These are phyloP conservation scores for Teunomyces kruisii DNA, from an alignment of 805 yeast species.

Conservation along the genomic window DNA sequence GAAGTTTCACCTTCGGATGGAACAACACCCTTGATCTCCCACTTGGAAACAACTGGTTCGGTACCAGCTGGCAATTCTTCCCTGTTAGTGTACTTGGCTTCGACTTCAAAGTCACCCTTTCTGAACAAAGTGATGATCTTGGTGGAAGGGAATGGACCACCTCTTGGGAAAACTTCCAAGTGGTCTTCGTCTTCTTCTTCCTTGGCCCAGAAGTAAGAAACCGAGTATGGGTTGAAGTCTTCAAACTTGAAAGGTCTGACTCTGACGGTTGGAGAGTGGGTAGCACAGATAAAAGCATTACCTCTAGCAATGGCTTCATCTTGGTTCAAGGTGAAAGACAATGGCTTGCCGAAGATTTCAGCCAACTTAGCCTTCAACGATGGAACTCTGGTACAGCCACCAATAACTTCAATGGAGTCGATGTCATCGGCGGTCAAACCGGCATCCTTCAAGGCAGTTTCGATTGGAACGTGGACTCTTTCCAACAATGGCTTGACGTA, in stretches of 20 bases:
- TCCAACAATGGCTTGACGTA: conserved; percentile 78
- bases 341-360: conserved; percentile 65
- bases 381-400: conserved; percentile 99
- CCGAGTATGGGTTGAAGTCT: conserved; percentile 89
- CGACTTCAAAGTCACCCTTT: conserved; percentile 80
- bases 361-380: conserved; percentile 77
- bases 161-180: conserved; percentile 95
- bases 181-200: conserved; percentile 88
- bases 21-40: conserved; percentile 84
- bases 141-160: conserved; percentile 90
- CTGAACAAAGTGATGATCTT: conserved; percentile 94
- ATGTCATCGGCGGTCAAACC: conserved; percentile 69
- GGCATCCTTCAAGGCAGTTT: conserved; percentile 78
- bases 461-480: conserved; percentile 75
- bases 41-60: conserved; percentile 67
- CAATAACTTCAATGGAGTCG: conserved; percentile 91
- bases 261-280: conserved; percentile 97
- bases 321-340: conserved; percentile 95
- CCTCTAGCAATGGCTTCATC: conserved; percentile 99
- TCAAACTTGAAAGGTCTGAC: conserved; percentile 98
- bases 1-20: conserved; percentile 73
- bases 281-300: conserved; percentile 98
- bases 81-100: conserved; percentile 81
- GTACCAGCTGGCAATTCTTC: conserved; percentile 71
- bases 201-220: conserved; percentile 93